Base-by-base conservation (phyloP, 2,329 filamentous ascomycete species). In the Monosporascus sp. region DNA sequence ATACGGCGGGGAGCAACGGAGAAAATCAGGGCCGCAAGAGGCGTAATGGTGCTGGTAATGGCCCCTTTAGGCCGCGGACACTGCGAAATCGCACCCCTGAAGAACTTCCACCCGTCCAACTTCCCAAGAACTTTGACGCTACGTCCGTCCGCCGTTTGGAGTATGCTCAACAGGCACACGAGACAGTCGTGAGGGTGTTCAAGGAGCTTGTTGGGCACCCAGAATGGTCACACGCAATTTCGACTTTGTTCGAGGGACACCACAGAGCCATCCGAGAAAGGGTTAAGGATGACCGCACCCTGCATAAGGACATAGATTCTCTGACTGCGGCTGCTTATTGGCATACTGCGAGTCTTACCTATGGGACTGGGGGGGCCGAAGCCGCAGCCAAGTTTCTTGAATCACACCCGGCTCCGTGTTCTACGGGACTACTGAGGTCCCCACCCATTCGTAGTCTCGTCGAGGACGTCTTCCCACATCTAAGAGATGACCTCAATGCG, bases 91-190 rank as follows among this genome's bases (percentile, higher is more conserved):
- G 58, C 63, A 61, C 68, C 66, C 67, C 69, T 37, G 68, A 72
- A 25, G 71, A 72, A 45, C 59, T 82, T 11, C 80, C 80, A n/a
- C 72, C 75, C 2, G 70, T 82, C 22, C 71, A 76, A 48, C 69
- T 88, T 15, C 83, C 85, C 1, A 67, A 74, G 52, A 78, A 75
- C 67, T 88, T 88, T 56, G 67, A 82, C 50, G 68, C 77, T 39
- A 66, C 71, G 20, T 79, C 79, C 51, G 75, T 88, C 27, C 64
- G 65, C 47, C 61, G 75, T 9, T 61, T 66, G 31, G 66, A 74
- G 35, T 67, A 72, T 56, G 51, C 50, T 51, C 52, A 58, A 45
- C 59, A 54, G 51, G 55, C 37, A 46, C 47, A 50, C 41, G 47
- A 18, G 22, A 52, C 38, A 20, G 50, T 14, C 35, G 31, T 7